These are phyloP conservation scores for Aspergillus fischeri DNA, from an alignment of 2,329 filamentous ascomycete species.

Conservation along the genomic window DNA sequence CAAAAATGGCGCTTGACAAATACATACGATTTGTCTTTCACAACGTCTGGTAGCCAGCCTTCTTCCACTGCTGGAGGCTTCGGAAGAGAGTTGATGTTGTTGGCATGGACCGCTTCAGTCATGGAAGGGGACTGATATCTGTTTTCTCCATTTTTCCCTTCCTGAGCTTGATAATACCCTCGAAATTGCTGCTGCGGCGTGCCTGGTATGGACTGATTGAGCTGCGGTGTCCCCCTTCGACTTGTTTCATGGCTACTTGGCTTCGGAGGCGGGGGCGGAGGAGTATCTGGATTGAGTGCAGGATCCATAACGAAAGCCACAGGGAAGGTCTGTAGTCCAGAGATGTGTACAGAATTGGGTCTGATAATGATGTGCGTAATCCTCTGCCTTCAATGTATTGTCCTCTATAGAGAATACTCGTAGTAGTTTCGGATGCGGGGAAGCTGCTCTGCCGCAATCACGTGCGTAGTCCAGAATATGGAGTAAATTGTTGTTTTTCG, in stretches of 20 bases:
- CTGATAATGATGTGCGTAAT: not conserved
- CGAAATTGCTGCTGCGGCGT: slow-evolving; percentile 36
- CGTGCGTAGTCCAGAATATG: not conserved
- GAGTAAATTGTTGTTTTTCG: not conserved
- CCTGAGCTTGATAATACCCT: slow-evolving; percentile 20
- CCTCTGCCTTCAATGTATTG: not conserved
- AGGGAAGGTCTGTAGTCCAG: slow-evolving; percentile 4
- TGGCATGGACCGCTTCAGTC: slow-evolving; percentile 6
- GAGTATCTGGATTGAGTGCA: slow-evolving; percentile 49
- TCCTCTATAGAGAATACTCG: not conserved
- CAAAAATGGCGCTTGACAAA: not conserved
- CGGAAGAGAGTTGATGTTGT: slow-evolving; percentile 16
- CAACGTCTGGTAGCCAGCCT: slow-evolving; percentile 68
- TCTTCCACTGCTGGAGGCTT: slow-evolving; percentile 50
- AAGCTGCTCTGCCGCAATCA: not conserved
- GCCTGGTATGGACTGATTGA: slow-evolving; percentile 42
- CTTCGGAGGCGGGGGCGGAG: slow-evolving; percentile 69
- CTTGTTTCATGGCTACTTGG: slow-evolving; percentile 65
- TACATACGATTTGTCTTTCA: slow-evolving; percentile 80
- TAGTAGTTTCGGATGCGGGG: not conserved
- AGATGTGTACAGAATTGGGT: not conserved
- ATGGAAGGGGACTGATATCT: slow-evolving; percentile 9
- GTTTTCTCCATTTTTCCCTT: slow-evolving; percentile 4
- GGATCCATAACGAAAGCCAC: slow-evolving; percentile 18
- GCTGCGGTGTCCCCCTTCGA: slow-evolving; percentile 60